Percentiles rank a stretch among this genome's conserved stretches.
These are phyloP conservation scores for Populus hybrid DNA, from an alignment of 441 rosid species.

Conservation along the genomic window DNA sequence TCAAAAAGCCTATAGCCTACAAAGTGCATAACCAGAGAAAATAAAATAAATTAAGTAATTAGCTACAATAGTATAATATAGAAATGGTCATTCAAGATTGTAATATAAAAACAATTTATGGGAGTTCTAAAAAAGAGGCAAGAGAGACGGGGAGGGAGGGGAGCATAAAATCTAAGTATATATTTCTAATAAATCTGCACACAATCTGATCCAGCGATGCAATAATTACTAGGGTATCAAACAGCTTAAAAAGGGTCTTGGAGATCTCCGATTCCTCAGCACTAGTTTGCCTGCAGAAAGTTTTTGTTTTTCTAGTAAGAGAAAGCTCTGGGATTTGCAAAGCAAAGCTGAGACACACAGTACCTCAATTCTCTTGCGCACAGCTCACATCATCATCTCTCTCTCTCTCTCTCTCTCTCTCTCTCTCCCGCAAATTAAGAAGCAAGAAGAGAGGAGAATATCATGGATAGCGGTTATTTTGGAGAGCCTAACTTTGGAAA, in stretches of 20 bases:
- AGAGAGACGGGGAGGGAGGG: slow-evolving; percentile 22
- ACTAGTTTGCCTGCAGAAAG: slow-evolving; percentile 6
- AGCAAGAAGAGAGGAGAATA: slow-evolving; percentile 16
- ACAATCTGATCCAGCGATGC: slow-evolving; percentile 93
- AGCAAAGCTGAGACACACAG: slow-evolving; percentile 6
- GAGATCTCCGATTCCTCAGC: slow-evolving; percentile 51
- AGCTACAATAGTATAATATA: not conserved
- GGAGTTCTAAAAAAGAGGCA: slow-evolving; percentile 28
- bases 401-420: not conserved
- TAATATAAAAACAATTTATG: slow-evolving; percentile 10
- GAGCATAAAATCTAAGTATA: slow-evolving; percentile 69
- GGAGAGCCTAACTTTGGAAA: slow-evolving; percentile 69
- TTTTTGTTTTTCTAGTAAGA: not conserved
- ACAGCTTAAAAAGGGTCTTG: slow-evolving; percentile 36
- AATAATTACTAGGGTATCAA: slow-evolving; percentile 44
- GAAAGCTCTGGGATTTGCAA: slow-evolving; percentile 26
- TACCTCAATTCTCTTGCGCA: not conserved
- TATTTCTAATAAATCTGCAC: slow-evolving; percentile 58
- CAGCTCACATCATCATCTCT: slow-evolving; percentile 4
- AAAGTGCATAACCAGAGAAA: slow-evolving; percentile 24
- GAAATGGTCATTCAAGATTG: not conserved
- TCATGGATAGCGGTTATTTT: slow-evolving; percentile 66
- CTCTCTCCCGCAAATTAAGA: not conserved
- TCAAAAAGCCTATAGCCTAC: slow-evolving; percentile 15
- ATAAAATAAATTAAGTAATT: slow-evolving; percentile 3